These are phyloP conservation scores for Exophiala mesophila DNA, from an alignment of 2,329 filamentous ascomycete genomes.

Conservation along the genomic window DNA sequence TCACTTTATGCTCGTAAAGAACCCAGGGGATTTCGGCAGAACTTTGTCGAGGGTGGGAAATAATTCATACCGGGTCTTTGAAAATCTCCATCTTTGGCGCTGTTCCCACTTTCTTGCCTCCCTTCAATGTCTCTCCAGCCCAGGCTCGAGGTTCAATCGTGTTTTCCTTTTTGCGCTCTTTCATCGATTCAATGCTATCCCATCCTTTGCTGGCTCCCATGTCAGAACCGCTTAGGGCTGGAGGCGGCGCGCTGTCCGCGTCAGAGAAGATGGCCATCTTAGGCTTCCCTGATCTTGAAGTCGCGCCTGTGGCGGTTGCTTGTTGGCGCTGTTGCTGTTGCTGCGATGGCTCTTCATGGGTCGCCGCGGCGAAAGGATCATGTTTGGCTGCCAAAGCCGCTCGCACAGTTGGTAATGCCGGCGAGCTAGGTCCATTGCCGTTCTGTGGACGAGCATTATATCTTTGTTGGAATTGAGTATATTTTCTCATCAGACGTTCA, in stretches of 20 bases:
- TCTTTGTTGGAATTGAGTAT: constrained; percentile 81
- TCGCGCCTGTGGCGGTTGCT: constrained; percentile 37
- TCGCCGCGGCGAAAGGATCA: constrained; percentile 65
- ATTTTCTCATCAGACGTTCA: constrained; percentile 79
- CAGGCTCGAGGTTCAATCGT: constrained; percentile 78
- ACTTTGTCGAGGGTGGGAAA: constrained; percentile 2
- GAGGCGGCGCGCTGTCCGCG: constrained; percentile 55
- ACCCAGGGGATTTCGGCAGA: background rate
- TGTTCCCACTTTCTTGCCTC: constrained; percentile 72
- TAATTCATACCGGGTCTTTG: constrained; percentile 82
- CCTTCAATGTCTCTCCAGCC: constrained; percentile 86
- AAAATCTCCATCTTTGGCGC: constrained; percentile 85
- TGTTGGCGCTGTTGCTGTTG: constrained; percentile 51
- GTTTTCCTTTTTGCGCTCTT: constrained; percentile 93
- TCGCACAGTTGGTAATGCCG: constrained; percentile 76
- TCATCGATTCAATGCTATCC: constrained; percentile 84
- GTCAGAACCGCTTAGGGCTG: constrained; percentile 42
- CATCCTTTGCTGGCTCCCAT: constrained; percentile 64
- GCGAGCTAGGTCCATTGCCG: constrained; percentile 67
- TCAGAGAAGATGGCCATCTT: constrained; percentile 94
- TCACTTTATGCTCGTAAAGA: background rate
- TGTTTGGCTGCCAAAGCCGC: constrained; percentile 80
- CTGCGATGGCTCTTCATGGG: constrained; percentile 60
- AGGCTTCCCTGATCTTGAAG: constrained; percentile 63
- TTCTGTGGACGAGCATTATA: constrained; percentile 62